Conservation (phyloP, 495 filamentous ascomycete genomes). For the Talaromyces proteolyticus region DNA sequence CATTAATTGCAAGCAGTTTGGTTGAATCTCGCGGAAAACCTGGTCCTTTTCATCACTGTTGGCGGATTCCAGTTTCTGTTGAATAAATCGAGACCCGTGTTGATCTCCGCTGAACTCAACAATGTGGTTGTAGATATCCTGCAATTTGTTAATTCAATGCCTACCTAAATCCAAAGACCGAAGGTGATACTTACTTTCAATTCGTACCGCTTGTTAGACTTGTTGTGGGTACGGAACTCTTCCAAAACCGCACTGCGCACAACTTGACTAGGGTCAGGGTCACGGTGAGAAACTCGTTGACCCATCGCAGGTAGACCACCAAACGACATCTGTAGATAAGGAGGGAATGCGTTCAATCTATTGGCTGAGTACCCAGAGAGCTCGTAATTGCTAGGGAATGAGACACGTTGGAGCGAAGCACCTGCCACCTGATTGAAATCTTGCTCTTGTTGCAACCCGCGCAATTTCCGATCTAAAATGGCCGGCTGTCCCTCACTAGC, state of each 20-base stretch:
- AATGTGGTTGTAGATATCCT: constrained; percentile 84
- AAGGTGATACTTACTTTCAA: constrained; percentile 54
- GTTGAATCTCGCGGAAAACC: constrained; percentile 80
- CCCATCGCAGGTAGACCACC: constrained; percentile 29
- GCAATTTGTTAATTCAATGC: constrained; percentile 7
- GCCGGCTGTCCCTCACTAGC: constrained; percentile 32
- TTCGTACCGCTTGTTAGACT: constrained; percentile 75
- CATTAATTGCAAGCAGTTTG: constrained; percentile 83
- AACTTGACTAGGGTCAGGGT: constrained; percentile 59
- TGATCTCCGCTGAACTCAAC: constrained; percentile 97
- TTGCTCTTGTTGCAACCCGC: constrained; percentile 43
- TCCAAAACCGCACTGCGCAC: constrained; percentile 68
- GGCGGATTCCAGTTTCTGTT: constrained; percentile 88
- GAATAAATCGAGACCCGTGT: constrained; percentile 92
- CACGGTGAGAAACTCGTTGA: constrained; percentile 48
- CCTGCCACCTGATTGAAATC: constrained; percentile 29
- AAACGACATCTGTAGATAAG: constrained; percentile 29
- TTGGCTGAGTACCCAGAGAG: constrained; percentile 27
- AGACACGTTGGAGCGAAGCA: constrained; percentile 30
- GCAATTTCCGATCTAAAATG: constrained; percentile 42
- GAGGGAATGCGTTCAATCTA: constrained; percentile 31
- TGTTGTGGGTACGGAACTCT: constrained; percentile 71
- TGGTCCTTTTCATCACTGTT: constrained; percentile 97
- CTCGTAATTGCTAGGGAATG: constrained; percentile 34
- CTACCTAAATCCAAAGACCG: background rate